Conservation (phyloP, 306 rosid species). For the Trifolium dubium region DNA sequence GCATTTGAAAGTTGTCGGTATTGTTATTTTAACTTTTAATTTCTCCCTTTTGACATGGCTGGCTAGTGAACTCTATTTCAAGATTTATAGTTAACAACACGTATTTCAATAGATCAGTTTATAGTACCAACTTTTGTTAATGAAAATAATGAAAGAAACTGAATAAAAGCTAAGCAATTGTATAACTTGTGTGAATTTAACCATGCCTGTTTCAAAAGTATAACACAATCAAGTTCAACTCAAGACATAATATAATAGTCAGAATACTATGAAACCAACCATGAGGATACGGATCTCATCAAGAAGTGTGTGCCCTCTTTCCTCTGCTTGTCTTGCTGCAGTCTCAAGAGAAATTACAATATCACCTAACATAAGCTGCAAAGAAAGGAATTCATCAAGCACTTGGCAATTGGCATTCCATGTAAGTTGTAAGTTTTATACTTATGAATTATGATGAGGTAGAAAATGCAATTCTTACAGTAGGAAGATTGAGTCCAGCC, state of each 20-base stretch:
- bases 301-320: slow-evolving; percentile 84
- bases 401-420: slow-evolving; percentile 24
- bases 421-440: slow-evolving; percentile 11
- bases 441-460: slow-evolving; percentile 17
- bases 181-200: slow-evolving; percentile 22
- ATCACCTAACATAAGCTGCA: slow-evolving; percentile 93
- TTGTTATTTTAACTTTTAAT: neutral
- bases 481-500: slow-evolving; percentile 75
- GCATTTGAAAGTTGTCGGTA: slow-evolving; percentile 5
- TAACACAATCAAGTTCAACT: slow-evolving; percentile 23
- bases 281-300: slow-evolving; percentile 87
- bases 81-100: neutral
- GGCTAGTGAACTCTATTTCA: slow-evolving; percentile 1
- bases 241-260: slow-evolving; percentile 25
- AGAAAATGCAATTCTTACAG: slow-evolving; percentile 58
- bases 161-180: slow-evolving; percentile 25
- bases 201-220: slow-evolving; percentile 19
- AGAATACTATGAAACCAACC: slow-evolving; percentile 59
- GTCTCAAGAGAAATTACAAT: slow-evolving; percentile 89
- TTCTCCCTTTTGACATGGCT: neutral
- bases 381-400: slow-evolving; percentile 40
- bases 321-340: slow-evolving; percentile 89
- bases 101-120: slow-evolving; percentile 32
- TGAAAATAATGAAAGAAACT: slow-evolving; percentile 23
- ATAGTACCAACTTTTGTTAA: slow-evolving; percentile 4